A percentile compares a stretch with the other conserved stretches of the same genome.
phyloP scores from a whole-genome alignment of 2,329 filamentous ascomycete species.

The Stagonosporopsis chrysanthemi region DNA sequence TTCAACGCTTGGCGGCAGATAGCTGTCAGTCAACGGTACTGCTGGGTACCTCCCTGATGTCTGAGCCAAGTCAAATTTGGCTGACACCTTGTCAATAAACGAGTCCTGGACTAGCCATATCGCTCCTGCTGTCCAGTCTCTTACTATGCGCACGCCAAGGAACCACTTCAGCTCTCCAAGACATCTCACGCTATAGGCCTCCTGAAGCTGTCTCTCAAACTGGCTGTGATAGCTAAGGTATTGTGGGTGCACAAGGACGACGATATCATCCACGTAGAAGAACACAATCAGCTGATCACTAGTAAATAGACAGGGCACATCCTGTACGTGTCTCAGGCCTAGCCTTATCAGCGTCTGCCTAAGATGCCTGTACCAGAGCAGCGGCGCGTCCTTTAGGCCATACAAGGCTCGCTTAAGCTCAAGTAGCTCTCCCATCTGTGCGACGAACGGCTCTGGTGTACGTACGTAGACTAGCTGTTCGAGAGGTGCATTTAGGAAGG shows the following conservation, averaged over 20 bases:
- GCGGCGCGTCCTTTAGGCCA: slow-evolving; percentile 27
- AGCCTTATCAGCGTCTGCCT: slow-evolving; percentile 20
- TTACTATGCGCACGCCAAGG: slow-evolving; percentile 1
- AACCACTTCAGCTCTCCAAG: slow-evolving; percentile 3
- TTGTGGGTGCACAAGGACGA: no score
- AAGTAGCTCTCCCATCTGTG: slow-evolving; percentile 2
- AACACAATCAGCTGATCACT: slow-evolving; percentile 20
- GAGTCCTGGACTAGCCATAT: slow-evolving; percentile 7
- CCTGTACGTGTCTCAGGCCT: slow-evolving; percentile 16
- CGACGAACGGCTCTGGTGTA: not conserved
- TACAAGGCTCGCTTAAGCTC: slow-evolving; percentile 25
- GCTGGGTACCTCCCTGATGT: no score
- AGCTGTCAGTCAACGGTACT: no score
- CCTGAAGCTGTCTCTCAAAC: no score
- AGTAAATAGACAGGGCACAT: no score
- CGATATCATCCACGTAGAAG: no score
- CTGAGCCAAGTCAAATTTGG: no score
- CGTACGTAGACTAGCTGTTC: no score
- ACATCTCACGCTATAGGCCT: slow-evolving; percentile 19
- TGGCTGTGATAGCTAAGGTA: no score
- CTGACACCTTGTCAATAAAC: not conserved
- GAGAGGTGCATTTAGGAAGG: slow-evolving; percentile 32
- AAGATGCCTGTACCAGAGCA: slow-evolving; percentile 30
- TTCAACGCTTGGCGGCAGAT: no score
- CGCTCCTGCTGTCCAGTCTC: slow-evolving; percentile 6